Evolutionary conservation across 306 rosid genomes (phyloP).

Genomic region (Luffa acutangula): DNA sequence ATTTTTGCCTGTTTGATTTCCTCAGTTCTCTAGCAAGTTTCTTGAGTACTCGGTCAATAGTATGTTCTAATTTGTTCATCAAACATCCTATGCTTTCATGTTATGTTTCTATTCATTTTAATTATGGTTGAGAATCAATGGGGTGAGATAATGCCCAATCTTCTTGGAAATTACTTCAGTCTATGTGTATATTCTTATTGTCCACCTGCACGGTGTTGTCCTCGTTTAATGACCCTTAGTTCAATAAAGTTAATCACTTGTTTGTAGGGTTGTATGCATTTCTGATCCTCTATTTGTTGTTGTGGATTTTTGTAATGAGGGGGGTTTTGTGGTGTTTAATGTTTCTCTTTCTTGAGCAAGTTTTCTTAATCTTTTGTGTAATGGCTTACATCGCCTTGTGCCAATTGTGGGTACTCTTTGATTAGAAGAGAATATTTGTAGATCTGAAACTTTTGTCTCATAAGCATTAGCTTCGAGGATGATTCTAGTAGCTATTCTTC

Average conservation of each 20-base stretch:
- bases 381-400: neutral
- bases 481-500: conserved; percentile 18
- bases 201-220: too few species aligned
- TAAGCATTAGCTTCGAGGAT: conserved; percentile 2
- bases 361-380: neutral
- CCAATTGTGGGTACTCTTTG: neutral
- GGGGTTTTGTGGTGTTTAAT: neutral
- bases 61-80: too few species aligned
- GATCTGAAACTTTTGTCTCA: conserved; percentile 28
- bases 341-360: neutral
- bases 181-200: too few species aligned
- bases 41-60: too few species aligned
- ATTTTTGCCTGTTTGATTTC: too few species aligned
- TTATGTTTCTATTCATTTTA: too few species aligned
- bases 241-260: neutral
- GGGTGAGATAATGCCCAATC: too few species aligned
- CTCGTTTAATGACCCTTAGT: too few species aligned
- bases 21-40: too few species aligned
- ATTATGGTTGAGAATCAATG: too few species aligned
- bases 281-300: neutral
- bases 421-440: neutral
- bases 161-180: too few species aligned
- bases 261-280: neutral
- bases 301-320: neutral
- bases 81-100: too few species aligned